Conservation (phyloP, 2,329 filamentous ascomycete genomes). For the Alternaria incomplexa region DNA sequence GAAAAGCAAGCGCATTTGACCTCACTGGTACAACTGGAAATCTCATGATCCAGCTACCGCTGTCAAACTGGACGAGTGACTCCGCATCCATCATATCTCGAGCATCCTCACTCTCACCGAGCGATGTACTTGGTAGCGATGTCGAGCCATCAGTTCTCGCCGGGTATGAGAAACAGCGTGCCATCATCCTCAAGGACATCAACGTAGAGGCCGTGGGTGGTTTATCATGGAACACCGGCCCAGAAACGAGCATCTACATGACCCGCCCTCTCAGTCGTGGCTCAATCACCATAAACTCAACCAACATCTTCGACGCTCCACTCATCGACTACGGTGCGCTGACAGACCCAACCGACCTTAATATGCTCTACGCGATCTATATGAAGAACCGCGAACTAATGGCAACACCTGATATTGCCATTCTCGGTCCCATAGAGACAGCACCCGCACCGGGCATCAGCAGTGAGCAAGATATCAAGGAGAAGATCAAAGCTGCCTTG, state of each 20-base stretch:
- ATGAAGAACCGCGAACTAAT: conserved; percentile 42
- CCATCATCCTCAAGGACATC: conserved; percentile 23
- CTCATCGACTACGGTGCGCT: conserved; percentile 38
- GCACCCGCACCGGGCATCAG: conserved; percentile 29
- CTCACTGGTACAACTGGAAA: conserved; percentile 28
- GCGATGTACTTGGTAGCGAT: neutral
- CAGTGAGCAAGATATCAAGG: conserved; percentile 10
- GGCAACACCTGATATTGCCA: conserved; percentile 35
- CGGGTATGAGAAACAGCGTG: conserved; percentile 37
- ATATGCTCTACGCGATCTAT: conserved; percentile 39
- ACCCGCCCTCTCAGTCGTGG: conserved; percentile 45
- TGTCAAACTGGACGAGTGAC: conserved; percentile 16
- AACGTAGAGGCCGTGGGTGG: conserved; percentile 26
- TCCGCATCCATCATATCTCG: conserved; percentile 22
- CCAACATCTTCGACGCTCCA: conserved; percentile 29
- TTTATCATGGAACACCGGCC: conserved; percentile 31
- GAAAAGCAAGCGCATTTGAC: conserved; percentile 35
- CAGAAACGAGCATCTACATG: conserved; percentile 32
- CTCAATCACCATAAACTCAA: conserved; percentile 40
- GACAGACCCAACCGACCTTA: conserved; percentile 39
- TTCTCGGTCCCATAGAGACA: conserved; percentile 39
- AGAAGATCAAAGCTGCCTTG: conserved; percentile 9
- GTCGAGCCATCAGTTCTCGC: conserved; percentile 2
- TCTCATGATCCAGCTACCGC: conserved; percentile 22
- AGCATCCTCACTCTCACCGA: neutral